A percentile compares a stretch with the other conserved stretches of the same genome.
Conservation (phyloP, 2,329 filamentous ascomycete genomes). For the Endothia cerciana region DNA sequence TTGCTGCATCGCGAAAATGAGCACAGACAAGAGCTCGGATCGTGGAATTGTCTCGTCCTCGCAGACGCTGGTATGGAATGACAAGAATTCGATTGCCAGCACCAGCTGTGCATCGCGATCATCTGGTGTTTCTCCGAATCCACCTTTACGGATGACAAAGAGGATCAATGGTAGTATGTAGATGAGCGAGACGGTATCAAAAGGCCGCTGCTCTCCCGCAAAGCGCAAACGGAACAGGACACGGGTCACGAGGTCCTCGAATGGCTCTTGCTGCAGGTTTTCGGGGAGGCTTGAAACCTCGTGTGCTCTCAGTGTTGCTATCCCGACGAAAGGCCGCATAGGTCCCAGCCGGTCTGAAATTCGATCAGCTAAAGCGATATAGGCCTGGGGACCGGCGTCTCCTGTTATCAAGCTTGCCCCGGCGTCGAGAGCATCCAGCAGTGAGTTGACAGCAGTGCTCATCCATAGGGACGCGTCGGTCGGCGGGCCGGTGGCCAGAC, state of each 20-base stretch:
- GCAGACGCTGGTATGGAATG: constrained; percentile 84
- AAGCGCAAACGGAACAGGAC: constrained; percentile 90
- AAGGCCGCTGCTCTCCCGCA: constrained; percentile 88
- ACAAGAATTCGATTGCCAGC: constrained; percentile 83
- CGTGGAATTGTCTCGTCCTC: constrained; percentile 77
- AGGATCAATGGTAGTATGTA: constrained; percentile 86
- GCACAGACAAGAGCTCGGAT: constrained; percentile 68
- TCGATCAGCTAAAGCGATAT: constrained; percentile 77
- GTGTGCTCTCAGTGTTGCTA: constrained; percentile 81
- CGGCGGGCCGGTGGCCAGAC: constrained; percentile 83
- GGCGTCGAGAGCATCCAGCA: constrained; percentile 76
- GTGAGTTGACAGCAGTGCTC: constrained; percentile 73
- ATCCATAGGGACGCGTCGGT: constrained; percentile 90
- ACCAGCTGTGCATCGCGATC: constrained; percentile 89
- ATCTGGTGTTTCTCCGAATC: constrained; percentile 73
- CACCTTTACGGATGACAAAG: constrained; percentile 76
- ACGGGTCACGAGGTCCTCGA: constrained; percentile 83
- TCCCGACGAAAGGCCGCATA: constrained; percentile 80
- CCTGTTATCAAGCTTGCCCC: constrained; percentile 83
- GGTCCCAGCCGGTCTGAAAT: constrained; percentile 74
- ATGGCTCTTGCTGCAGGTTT: constrained; percentile 75
- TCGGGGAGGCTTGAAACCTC: constrained; percentile 73
- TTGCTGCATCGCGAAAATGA: constrained; percentile 82
- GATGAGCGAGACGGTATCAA: constrained; percentile 84
- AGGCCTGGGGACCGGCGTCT: constrained; percentile 76